phyloP scores from a whole-genome alignment of 768 basidiomycete genomes.

The Auricularia cornea region DNA sequence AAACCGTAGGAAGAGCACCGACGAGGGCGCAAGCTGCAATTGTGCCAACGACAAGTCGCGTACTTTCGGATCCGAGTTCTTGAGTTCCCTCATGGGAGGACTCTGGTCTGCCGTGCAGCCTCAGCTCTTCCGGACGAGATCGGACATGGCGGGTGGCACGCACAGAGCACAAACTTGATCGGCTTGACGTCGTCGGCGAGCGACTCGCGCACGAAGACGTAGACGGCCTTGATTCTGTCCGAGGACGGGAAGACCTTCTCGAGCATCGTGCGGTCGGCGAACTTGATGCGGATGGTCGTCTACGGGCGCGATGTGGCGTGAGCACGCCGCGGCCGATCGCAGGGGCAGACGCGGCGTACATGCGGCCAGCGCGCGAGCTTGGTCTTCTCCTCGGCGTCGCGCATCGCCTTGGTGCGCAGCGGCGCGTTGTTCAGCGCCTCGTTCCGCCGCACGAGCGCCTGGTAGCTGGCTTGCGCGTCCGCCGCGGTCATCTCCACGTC shows the following conservation, averaged over 20 bases:
- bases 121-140: background rate
- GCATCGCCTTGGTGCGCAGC: slow-evolving; percentile 51
- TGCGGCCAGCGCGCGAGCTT: slow-evolving; percentile 66
- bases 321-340: slow-evolving; percentile 1
- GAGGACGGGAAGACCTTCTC: slow-evolving; percentile 72
- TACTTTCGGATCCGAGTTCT: slow-evolving; percentile 67
- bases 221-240: slow-evolving; percentile 72
- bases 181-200: slow-evolving; percentile 68
- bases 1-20: slow-evolving; percentile 68
- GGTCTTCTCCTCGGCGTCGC: slow-evolving; percentile 53
- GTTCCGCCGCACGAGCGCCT: slow-evolving; percentile 50
- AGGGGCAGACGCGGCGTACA: slow-evolving; percentile 29
- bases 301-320: slow-evolving; percentile 26
- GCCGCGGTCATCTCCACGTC: slow-evolving; percentile 65
- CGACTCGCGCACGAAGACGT: slow-evolving; percentile 70
- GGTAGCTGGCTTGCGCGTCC: slow-evolving; percentile 64
- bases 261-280: slow-evolving; percentile 71
- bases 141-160: slow-evolving; percentile 18
- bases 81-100: slow-evolving; percentile 76
- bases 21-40: slow-evolving; percentile 71
- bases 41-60: slow-evolving; percentile 59
- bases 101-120: slow-evolving; percentile 54
- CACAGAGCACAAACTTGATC: slow-evolving; percentile 80
- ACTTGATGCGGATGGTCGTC: slow-evolving; percentile 77
- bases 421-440: slow-evolving; percentile 62